phyloP scores from a whole-genome alignment of 2,329 filamentous ascomycete species.

The Fusarium sp. region DNA sequence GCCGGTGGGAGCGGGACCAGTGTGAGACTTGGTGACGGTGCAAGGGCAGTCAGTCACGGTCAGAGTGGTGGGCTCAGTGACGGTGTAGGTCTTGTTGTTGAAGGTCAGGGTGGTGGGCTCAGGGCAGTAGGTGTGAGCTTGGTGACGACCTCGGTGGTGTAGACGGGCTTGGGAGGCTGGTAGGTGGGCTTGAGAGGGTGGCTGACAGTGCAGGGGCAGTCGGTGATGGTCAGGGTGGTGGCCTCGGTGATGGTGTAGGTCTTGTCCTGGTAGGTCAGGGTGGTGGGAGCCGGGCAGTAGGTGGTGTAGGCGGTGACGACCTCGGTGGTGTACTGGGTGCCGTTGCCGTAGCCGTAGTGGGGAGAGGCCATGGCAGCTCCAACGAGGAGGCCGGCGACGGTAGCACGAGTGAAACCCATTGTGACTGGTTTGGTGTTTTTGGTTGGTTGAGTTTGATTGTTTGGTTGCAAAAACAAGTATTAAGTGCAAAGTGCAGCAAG shows the following conservation, averaged over 20 bases:
- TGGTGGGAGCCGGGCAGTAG: conserved; percentile 53
- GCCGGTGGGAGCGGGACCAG: background rate
- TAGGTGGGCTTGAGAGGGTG: background rate
- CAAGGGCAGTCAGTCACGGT: conserved; percentile 32
- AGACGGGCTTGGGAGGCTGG: conserved; percentile 51
- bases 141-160: conserved; percentile 48
- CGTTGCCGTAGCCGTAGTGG: conserved; percentile 3
- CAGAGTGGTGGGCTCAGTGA: conserved; percentile 27
- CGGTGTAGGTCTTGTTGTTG: conserved; percentile 49
- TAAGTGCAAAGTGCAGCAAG: conserved; percentile 23
- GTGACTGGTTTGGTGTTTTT: conserved; percentile 8
- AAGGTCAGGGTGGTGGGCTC: conserved; percentile 72
- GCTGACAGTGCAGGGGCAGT: conserved; percentile 64
- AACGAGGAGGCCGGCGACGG: conserved; percentile 33
- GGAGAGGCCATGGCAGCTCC: conserved; percentile 27
- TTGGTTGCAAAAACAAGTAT: conserved; percentile 12
- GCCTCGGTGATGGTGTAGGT: conserved; percentile 67
- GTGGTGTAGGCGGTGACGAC: conserved; percentile 48
- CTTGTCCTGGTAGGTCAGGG: conserved; percentile 59
- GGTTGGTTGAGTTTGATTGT: background rate
- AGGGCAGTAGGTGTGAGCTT: conserved; percentile 80
- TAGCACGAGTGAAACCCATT: conserved; percentile 31
- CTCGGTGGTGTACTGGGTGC: conserved; percentile 7
- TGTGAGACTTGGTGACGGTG: conserved; percentile 26
- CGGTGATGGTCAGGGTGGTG: conserved; percentile 65